phyloP scores from a whole-genome alignment of 2,329 filamentous ascomycete genomes.

The Ilyonectria sp. region DNA sequence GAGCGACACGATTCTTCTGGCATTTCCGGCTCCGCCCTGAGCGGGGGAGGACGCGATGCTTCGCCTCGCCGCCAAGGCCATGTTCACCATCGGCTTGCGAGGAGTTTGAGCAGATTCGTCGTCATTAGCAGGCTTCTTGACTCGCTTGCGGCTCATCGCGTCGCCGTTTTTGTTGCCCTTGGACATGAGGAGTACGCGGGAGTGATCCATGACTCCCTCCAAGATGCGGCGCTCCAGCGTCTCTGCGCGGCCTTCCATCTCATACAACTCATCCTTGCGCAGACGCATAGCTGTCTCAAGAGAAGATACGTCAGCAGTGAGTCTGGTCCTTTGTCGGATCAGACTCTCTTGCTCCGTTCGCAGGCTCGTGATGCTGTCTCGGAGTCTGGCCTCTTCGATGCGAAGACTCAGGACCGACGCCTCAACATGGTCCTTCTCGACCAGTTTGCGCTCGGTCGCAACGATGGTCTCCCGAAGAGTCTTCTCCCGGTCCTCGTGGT shows the following conservation, averaged over 20 bases:
- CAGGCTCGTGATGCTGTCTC: conserved; percentile 70
- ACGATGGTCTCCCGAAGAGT: conserved; percentile 85
- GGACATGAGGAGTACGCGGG: conserved; percentile 87
- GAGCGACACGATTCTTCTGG: conserved; percentile 88
- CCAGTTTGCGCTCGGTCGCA: conserved; percentile 82
- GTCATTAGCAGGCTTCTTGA: conserved; percentile 58
- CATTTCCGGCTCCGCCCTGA: conserved; percentile 68
- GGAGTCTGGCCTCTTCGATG: conserved; percentile 68
- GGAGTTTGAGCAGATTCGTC: conserved; percentile 44
- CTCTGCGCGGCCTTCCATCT: conserved; percentile 93
- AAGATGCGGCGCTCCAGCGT: conserved; percentile 91
- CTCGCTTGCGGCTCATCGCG: conserved; percentile 72
- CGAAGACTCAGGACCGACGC: conserved; percentile 66
- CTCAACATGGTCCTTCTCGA: conserved; percentile 75
- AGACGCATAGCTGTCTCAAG: conserved; percentile 92
- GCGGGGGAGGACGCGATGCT: conserved; percentile 60
- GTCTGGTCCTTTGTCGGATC: conserved; percentile 81
- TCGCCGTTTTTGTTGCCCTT: conserved; percentile 71
- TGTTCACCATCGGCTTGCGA: conserved; percentile 61
- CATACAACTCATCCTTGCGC: conserved; percentile 89
- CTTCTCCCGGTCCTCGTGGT: conserved; percentile 84
- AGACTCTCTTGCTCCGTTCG: conserved; percentile 82
- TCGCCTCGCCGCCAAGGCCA: conserved; percentile 69
- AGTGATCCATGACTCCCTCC: conserved; percentile 97
- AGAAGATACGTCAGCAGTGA: conserved; percentile 89